Percentiles rank a stretch among this genome's conserved stretches.
These are phyloP conservation scores for Termitomyces sp. DNA, from an alignment of 768 basidiomycete species.

Conservation along the genomic window DNA sequence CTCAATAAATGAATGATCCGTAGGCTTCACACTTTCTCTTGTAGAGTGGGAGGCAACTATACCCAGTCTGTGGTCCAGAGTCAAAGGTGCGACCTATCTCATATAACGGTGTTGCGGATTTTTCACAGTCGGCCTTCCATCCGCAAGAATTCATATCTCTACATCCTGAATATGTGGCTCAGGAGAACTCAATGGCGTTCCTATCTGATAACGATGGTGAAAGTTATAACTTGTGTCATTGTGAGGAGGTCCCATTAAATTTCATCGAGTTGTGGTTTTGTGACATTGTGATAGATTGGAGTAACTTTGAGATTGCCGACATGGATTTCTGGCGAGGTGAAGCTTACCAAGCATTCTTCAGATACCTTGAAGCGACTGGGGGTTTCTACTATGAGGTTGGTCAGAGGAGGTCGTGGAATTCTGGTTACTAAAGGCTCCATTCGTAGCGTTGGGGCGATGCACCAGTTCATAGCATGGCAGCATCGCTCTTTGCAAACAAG, in stretches of 20 bases:
- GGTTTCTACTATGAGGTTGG: slow-evolving; percentile 89
- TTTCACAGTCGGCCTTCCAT: background rate
- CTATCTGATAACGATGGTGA: slow-evolving; percentile 65
- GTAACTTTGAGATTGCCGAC: slow-evolving; percentile 88
- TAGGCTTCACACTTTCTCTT: slow-evolving; percentile 76
- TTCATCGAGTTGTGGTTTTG: background rate
- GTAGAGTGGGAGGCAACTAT: slow-evolving; percentile 80
- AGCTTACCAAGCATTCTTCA: slow-evolving; percentile 81
- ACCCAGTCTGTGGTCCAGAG: slow-evolving; percentile 69
- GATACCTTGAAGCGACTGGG: slow-evolving; percentile 72
- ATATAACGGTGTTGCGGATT: background rate
- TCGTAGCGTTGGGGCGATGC: slow-evolving; percentile 78
- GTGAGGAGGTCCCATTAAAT: slow-evolving; percentile 24
- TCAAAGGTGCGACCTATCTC: slow-evolving; percentile 44
- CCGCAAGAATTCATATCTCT: slow-evolving; percentile 56
- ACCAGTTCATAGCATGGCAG: slow-evolving; percentile 70
- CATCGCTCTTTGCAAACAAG: slow-evolving; percentile 65
- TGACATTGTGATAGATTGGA: slow-evolving; percentile 53
- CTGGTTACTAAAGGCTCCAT: background rate
- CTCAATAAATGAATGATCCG: background rate
- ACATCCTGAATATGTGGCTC: slow-evolving; percentile 54
- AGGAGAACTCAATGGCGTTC: slow-evolving; percentile 67
- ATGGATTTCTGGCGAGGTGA: slow-evolving; percentile 86
- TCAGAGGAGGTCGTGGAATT: background rate
- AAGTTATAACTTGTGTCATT: slow-evolving; percentile 67